A percentile compares a stretch with the other conserved stretches of the same genome.
Conservation (phyloP, 345 rosid genomes). For the Lepidium sativum region DNA sequence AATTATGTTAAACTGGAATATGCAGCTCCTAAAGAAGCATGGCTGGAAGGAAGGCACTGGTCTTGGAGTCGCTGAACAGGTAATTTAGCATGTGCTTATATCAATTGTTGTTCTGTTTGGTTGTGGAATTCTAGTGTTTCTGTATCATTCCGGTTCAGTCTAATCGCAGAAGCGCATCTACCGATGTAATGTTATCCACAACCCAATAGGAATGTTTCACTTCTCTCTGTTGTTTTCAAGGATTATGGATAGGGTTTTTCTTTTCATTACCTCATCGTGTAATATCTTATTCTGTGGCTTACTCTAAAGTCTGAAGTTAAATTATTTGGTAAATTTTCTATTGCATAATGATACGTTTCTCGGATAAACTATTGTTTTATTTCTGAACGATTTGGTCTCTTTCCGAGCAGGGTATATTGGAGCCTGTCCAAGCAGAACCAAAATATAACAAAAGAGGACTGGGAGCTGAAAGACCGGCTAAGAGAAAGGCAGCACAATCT, state of each 20-base stretch:
- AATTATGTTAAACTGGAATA: background rate
- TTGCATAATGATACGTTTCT: background rate
- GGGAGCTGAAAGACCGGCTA: slow-evolving; percentile 43
- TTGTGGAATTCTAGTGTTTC: background rate
- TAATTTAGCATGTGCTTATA: slow-evolving; percentile 5
- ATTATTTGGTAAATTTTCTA: background rate
- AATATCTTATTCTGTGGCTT: background rate
- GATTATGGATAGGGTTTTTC: background rate
- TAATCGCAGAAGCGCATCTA: background rate
- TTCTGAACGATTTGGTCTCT: background rate
- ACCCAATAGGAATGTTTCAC: background rate
- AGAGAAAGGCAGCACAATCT: slow-evolving; percentile 35
- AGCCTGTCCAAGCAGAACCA: slow-evolving; percentile 45
- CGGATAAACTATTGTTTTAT: background rate
- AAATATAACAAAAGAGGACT: slow-evolving; percentile 75
- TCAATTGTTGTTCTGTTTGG: background rate
- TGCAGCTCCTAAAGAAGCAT: slow-evolving; percentile 83
- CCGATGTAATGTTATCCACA: background rate
- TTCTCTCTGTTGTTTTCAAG: background rate
- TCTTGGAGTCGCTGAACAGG: slow-evolving; percentile 80
- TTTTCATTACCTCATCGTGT: background rate
- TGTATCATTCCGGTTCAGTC: background rate
- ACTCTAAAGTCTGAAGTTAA: background rate
- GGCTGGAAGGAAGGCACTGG: slow-evolving; percentile 98
- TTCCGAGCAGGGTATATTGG: slow-evolving; percentile 62